phyloP scores from a whole-genome alignment of 305 asterid genomes.

The Fraxinus dipetala region DNA sequence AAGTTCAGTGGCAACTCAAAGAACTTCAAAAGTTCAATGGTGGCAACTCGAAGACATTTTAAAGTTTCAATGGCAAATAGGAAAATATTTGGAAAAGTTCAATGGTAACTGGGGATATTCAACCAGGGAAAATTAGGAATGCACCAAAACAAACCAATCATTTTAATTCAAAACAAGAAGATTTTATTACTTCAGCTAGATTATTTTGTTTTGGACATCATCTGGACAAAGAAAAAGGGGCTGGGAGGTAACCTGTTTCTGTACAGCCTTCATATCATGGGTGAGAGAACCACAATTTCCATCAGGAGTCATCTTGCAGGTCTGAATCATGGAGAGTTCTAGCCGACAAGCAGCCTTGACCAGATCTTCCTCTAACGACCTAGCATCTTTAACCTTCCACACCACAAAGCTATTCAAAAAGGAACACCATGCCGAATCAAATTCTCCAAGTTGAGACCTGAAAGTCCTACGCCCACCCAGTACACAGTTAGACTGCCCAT shows the following conservation, averaged over 20 bases:
- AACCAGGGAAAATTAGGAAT: not conserved
- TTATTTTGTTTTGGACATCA: not conserved
- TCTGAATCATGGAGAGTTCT: slow-evolving; percentile 80
- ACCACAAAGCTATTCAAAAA: slow-evolving; percentile 87
- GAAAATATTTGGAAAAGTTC: not conserved
- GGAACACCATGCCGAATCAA: slow-evolving; percentile 92
- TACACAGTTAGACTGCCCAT: slow-evolving; percentile 35
- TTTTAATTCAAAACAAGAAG: not conserved
- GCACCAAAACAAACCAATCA: not conserved
- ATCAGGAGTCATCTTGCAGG: slow-evolving; percentile 77
- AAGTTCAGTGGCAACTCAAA: not conserved
- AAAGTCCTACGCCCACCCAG: slow-evolving; percentile 39
- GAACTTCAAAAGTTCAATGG: not conserved
- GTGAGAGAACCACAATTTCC: slow-evolving; percentile 60
- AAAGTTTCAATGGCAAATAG: not conserved
- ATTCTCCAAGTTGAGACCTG: slow-evolving; percentile 67
- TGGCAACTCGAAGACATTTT: not conserved
- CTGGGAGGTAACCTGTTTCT: slow-evolving; percentile 60
- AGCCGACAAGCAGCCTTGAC: slow-evolving; percentile 93
- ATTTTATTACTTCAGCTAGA: not conserved
- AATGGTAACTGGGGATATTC: not conserved
- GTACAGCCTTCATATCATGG: slow-evolving; percentile 80
- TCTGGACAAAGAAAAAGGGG: slow-evolving; percentile 11
- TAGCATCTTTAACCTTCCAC: slow-evolving; percentile 95
- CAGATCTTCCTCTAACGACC: slow-evolving; percentile 77